Evolutionary conservation across 2,329 filamentous ascomycete genomes (phyloP).

Genomic region (Fusarium sp.): DNA sequence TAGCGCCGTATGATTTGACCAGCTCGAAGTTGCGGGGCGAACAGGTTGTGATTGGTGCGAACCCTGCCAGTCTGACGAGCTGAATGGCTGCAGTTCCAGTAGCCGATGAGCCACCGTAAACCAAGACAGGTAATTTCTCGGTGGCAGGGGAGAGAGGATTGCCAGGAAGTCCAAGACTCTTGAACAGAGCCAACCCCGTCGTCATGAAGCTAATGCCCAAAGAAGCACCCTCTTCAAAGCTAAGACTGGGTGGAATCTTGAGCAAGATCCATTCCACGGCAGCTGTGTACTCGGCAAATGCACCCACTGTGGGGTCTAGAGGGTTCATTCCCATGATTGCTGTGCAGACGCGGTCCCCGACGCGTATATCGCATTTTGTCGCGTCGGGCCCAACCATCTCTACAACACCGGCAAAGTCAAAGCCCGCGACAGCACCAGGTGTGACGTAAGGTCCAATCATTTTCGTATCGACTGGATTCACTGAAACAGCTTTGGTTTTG

Average conservation of each 20-base stretch:
- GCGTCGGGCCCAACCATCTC: neutral
- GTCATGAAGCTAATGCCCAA: slow-evolving; percentile 58
- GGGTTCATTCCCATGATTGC: neutral
- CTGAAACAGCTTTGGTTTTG: neutral
- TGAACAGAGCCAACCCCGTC: slow-evolving; percentile 58
- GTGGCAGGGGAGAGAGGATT: neutral
- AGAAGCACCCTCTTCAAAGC: slow-evolving; percentile 59
- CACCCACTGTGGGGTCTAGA: slow-evolving; percentile 44
- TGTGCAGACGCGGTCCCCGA: neutral
- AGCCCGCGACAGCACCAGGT: neutral
- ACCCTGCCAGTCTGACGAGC: slow-evolving; percentile 7
- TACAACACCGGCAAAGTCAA: neutral
- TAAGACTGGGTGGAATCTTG: slow-evolving; percentile 53
- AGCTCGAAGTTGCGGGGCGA: slow-evolving; percentile 21
- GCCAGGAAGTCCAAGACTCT: slow-evolving; percentile 48
- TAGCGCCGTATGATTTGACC: slow-evolving; percentile 18
- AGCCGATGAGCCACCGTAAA: slow-evolving; percentile 17
- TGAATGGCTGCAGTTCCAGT: slow-evolving; percentile 13
- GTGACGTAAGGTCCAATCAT: neutral
- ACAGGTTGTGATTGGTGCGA: neutral
- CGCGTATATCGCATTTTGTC: neutral
- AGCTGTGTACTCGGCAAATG: slow-evolving; percentile 54
- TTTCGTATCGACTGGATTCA: neutral
- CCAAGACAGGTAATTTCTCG: neutral
- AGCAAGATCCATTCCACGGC: slow-evolving; percentile 54